Percentiles rank a stretch among this genome's conserved stretches.
Evolutionary conservation across 208 protist species (phyloP).

Genomic region (Blastocrithidia nonstop): DNA sequence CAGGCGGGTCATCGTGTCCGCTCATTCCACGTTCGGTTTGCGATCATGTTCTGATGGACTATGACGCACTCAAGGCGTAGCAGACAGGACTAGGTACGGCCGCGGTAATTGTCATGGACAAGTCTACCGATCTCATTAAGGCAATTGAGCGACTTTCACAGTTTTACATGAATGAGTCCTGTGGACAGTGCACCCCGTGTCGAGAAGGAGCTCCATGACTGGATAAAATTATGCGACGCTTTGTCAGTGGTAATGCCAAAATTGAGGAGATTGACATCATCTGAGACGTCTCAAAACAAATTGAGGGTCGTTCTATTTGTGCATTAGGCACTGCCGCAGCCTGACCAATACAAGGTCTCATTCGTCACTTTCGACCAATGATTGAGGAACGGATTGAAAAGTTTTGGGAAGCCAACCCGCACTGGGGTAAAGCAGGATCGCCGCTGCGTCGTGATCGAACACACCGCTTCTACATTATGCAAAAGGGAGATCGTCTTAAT

Average conservation of each 20-base stretch:
- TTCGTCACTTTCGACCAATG: slow-evolving; percentile 92
- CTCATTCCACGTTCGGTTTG: slow-evolving; percentile 91
- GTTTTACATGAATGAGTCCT: slow-evolving; percentile 97
- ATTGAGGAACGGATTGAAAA: slow-evolving; percentile 91
- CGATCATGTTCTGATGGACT: slow-evolving; percentile 96
- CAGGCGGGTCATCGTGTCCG: slow-evolving; percentile 94
- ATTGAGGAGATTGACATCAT: slow-evolving; percentile 97
- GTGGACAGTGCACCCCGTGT: slow-evolving; percentile 98
- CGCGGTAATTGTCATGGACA: slow-evolving; percentile 98
- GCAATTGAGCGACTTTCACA: slow-evolving; percentile 91
- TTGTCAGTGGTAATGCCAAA: slow-evolving; percentile 93
- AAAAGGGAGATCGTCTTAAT: slow-evolving; percentile 76
- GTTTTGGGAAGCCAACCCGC: slow-evolving; percentile 80
- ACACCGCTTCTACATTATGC: slow-evolving; percentile 82
- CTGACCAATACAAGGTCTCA: slow-evolving; percentile 97
- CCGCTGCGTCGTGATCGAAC: slow-evolving; percentile 78
- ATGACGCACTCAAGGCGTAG: slow-evolving; percentile 89
- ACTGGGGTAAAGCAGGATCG: slow-evolving; percentile 69
- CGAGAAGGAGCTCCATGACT: slow-evolving; percentile 94
- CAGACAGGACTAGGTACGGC: slow-evolving; percentile 96
- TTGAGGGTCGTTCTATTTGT: slow-evolving; percentile 98
- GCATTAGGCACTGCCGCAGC: slow-evolving; percentile 97
- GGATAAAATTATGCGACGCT: slow-evolving; percentile 94
- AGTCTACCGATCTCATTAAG: slow-evolving; percentile 93
- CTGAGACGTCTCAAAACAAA: slow-evolving; percentile 93